These are phyloP conservation scores for Capsicum pubescens DNA, from an alignment of 257 asterid species.

Conservation along the genomic window DNA sequence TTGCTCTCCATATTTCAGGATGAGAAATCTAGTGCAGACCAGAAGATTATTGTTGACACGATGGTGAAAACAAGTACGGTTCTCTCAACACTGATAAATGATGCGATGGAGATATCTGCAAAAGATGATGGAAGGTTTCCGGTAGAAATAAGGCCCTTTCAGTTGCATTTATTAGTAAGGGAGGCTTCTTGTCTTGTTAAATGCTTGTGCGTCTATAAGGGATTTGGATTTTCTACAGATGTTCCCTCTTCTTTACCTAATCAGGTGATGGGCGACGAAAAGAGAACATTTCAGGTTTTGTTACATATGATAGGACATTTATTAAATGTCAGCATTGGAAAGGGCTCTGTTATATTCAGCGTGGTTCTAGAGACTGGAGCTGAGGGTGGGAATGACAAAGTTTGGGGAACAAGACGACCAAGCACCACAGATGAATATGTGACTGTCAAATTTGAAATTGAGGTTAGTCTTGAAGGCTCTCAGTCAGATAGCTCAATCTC, in stretches of 20 bases:
- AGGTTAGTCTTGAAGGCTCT: constrained; percentile 45
- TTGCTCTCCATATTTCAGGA: constrained; percentile 45
- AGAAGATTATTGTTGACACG: constrained; percentile 47
- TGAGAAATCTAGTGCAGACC: constrained; percentile 40
- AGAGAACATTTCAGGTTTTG: constrained; percentile 53
- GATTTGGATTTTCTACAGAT: constrained; percentile 48
- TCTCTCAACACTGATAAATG: constrained; percentile 47
- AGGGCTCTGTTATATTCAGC: constrained; percentile 46
- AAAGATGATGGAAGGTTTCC: constrained; percentile 54
- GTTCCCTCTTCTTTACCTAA: constrained; percentile 45
- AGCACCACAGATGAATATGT: constrained; percentile 40
- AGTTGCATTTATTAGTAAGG: constrained; percentile 44
- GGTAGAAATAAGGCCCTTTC: constrained; percentile 46
- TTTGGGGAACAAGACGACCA: constrained; percentile 46
- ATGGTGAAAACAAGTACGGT: constrained; percentile 44
- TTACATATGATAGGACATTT: constrained; percentile 58
- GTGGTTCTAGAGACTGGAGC: constrained; percentile 42
- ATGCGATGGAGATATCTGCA: constrained; percentile 56
- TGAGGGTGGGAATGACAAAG: constrained; percentile 38
- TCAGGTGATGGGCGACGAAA: constrained; percentile 52
- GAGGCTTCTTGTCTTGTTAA: constrained; percentile 53
- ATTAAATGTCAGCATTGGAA: constrained; percentile 42
- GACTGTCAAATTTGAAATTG: constrained; percentile 49
- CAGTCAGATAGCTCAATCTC: constrained; percentile 38
- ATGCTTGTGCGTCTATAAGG: constrained; percentile 46